Conservation (phyloP, 1,284 basidiomycete genomes). For the Taiwanofungus camphoratus region DNA sequence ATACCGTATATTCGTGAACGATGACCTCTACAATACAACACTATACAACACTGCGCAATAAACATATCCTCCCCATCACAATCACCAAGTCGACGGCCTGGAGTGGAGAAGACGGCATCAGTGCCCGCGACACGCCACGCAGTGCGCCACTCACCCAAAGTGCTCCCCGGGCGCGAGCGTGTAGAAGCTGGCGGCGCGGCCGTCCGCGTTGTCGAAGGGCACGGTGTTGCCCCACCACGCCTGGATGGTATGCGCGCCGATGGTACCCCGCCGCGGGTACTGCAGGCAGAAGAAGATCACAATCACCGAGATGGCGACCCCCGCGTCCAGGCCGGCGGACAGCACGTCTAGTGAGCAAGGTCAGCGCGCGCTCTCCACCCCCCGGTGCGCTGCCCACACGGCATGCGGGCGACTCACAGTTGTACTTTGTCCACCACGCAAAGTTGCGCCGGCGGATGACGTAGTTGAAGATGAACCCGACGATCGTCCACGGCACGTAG, state of each 20-base stretch:
- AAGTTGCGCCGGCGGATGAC: constrained; percentile 44
- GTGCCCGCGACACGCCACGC: too few relatives aligned
- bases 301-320: constrained; percentile 52
- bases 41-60: too few relatives aligned
- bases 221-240: constrained; percentile 72
- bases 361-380: not conserved
- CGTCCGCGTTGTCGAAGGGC: constrained; percentile 39
- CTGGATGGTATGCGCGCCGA: constrained; percentile 49
- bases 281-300: constrained; percentile 66
- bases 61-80: too few relatives aligned
- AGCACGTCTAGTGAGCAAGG: constrained; percentile 35
- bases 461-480: constrained; percentile 52
- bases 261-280: constrained; percentile 57
- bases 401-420: constrained; percentile 22
- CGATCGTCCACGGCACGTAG: constrained; percentile 45
- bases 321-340: constrained; percentile 55
- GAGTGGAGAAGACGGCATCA: too few relatives aligned
- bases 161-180: constrained; percentile 26
- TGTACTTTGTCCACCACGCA: constrained; percentile 52
- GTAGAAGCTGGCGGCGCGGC: constrained; percentile 25
- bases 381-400: too few relatives aligned
- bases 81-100: constrained; percentile 6
- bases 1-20: too few relatives aligned
- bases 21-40: too few relatives aligned
- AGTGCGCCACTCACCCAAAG: constrained; percentile 37